Base-by-base conservation (phyloP, 2,329 filamentous ascomycete species). In the Aurifilum marmelostoma region DNA sequence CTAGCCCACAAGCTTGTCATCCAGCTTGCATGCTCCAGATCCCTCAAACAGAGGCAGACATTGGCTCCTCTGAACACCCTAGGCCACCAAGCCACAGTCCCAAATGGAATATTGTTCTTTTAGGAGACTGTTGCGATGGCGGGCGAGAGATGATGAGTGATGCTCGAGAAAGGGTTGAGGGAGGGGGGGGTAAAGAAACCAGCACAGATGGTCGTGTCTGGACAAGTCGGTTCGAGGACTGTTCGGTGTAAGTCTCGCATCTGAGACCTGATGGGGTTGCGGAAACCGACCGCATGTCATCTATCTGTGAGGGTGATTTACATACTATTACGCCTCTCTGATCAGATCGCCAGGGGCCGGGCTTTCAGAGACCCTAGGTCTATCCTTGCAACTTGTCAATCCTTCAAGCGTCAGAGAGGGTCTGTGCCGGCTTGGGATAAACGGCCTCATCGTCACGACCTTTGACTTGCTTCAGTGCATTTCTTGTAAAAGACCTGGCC, bases 331-430 rank as follows among this genome's bases (percentile, higher is more conserved):
- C 56, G 37, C 43, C 61, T 59, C 68, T 47, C 43, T 47, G 43
- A 37, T 54, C 60, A 37, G 62, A 34, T 54, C 50, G 63, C 65
- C 62, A 37, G 60, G 68, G 65, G 29, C 24, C 27, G 24, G 32
- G 3, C 27, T 14, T 12, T 58, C 50, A 47, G 12, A 6, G 5
- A 32, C 12, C 52, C 66, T n/a, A 61, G 50, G 62, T 62, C 62
- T 47, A 67, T 67, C 68, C 69, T 59, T 68, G 66, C 65, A 29
- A 37, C 62, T n/a, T 47, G 43, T 47, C 66, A 70, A 60, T 66
- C 68, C 65, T 39, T 68, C 58, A 34, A 27, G 54, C 24, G 24
- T 34, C 29, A 58, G 54, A 58, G 54, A 32, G 43, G 43, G 43
- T 47, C 43, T 47, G 43, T 47, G 54, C 54, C 54, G 24, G 29